Base-by-base conservation (phyloP, 495 filamentous ascomycete genomes). In the Neurospora sp. region DNA sequence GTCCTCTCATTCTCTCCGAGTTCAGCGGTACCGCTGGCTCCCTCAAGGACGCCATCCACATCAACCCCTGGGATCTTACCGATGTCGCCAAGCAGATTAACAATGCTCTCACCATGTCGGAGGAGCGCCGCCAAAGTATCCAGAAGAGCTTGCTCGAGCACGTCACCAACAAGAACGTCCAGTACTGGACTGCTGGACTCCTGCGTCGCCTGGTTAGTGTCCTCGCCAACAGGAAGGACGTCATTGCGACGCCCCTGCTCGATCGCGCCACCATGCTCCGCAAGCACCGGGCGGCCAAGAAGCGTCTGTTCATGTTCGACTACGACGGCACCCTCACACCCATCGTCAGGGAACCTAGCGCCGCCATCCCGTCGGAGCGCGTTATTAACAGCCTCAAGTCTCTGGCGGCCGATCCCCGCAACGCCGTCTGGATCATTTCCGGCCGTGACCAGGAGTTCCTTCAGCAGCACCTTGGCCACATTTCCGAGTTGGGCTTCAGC, bases 311-410 rank as follows among this genome's bases (percentile, higher is more conserved):
- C 82, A 94, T 99, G 91, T 97, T 98, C 77, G 96, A 99, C 84
- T 99, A 98, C 78, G 96, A 99, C 81, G 96, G 96, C 69, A 99
- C 96, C 0, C 88, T 99, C n/a, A 97, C 96, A 0, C 93, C 94
- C 2, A 98, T 99, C 76, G 94, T 98, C 36, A 89, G 90, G 72
- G 93, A 98, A 75, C 96, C 96, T 1, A 88, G 90, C 73, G 89
- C 92, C 9, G 96, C 96, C 3, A 90, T 97, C 43, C 95, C 96
- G 0, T 93, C 93, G 3, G 91, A 95, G 77, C 88, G 89, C 19
- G 89, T 95, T 34, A 88, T 97, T 45, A 89, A 88, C 39, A 94
- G 91, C 36, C 84, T 99, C 71, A 92, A 92, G 78, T 86, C 85
- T 39, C 87, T 99, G 15, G 92, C 95, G 1, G 86, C 92, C 3